phyloP scores from a whole-genome alignment of 305 asterid genomes.

The Rubia occidens region DNA sequence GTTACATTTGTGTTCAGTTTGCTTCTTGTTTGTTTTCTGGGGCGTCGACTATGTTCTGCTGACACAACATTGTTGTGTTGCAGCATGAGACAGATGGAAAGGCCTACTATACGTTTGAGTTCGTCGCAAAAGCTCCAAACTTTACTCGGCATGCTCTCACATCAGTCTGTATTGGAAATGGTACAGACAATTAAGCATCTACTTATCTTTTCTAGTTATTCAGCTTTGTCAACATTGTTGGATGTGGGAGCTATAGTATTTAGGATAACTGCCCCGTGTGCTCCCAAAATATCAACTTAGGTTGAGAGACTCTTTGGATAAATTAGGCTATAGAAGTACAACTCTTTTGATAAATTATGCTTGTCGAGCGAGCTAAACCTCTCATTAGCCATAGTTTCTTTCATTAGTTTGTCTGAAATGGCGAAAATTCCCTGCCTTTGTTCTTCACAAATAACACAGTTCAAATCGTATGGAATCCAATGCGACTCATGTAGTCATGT shows the following conservation, averaged over 20 bases:
- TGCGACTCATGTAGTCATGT: constrained; percentile 6
- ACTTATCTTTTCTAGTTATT: neutral
- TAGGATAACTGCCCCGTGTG: neutral
- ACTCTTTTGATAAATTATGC: constrained; percentile 1
- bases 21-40: neutral
- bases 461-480: neutral
- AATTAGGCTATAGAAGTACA: neutral
- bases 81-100: neutral
- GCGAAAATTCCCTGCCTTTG: neutral
- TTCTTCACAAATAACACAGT: neutral
- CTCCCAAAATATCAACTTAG: neutral
- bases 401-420: neutral
- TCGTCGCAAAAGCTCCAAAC: constrained; percentile 5
- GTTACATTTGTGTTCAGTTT: constrained; percentile 1
- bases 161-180: neutral
- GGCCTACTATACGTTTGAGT: constrained; percentile 1
- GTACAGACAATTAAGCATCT: neutral
- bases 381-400: neutral
- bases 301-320: neutral
- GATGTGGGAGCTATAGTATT: neutral
- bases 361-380: too few relatives aligned
- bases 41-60: neutral
- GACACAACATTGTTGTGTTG: neutral
- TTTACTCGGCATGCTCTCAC: constrained; percentile 2
- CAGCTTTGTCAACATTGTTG: neutral